Evolutionary conservation across 2,329 filamentous ascomycete species (phyloP).

Genomic region (Albophoma yamanashiensis): DNA sequence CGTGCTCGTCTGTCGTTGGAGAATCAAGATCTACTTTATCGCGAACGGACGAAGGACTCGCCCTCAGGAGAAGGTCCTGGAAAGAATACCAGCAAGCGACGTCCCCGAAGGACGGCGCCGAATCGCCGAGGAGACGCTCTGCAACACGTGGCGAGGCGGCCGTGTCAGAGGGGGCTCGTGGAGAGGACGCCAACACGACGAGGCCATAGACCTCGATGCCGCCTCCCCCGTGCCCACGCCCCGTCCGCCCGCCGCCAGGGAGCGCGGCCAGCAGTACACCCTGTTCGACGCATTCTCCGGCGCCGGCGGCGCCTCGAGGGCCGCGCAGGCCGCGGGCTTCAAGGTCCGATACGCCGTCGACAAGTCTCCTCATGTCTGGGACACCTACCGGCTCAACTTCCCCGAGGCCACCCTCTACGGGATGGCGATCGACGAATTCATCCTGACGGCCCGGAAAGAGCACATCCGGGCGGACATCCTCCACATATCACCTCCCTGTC

Average conservation of each 20-base stretch:
- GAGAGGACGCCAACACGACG: not conserved
- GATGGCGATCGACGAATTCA: slow-evolving; percentile 37
- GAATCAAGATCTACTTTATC: slow-evolving; percentile 17
- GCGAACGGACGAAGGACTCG: slow-evolving; percentile 10
- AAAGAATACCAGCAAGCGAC: slow-evolving; percentile 19
- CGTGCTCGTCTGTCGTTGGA: slow-evolving; percentile 43
- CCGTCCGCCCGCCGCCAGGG: not conserved
- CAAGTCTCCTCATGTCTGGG: slow-evolving; percentile 42
- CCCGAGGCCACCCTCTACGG: slow-evolving; percentile 34
- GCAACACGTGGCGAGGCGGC: slow-evolving; percentile 20
- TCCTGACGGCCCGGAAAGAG: slow-evolving; percentile 17
- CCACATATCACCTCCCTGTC: slow-evolving; percentile 70
- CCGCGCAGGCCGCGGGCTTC: slow-evolving; percentile 48
- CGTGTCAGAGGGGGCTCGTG: slow-evolving; percentile 21
- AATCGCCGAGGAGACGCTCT: slow-evolving; percentile 18
- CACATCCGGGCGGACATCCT: slow-evolving; percentile 50
- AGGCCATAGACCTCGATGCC: not conserved
- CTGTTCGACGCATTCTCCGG: slow-evolving; percentile 66
- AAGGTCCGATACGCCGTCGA: slow-evolving; percentile 55
- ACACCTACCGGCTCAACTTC: slow-evolving; percentile 51
- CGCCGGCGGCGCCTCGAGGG: slow-evolving; percentile 59
- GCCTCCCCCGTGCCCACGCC: not conserved
- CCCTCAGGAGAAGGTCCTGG: slow-evolving; percentile 24
- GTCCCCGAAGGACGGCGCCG: slow-evolving; percentile 17
- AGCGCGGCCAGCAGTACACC: slow-evolving; percentile 41